phyloP scores from a whole-genome alignment of 2,329 filamentous ascomycete genomes.

The Macrophomina tecta region DNA sequence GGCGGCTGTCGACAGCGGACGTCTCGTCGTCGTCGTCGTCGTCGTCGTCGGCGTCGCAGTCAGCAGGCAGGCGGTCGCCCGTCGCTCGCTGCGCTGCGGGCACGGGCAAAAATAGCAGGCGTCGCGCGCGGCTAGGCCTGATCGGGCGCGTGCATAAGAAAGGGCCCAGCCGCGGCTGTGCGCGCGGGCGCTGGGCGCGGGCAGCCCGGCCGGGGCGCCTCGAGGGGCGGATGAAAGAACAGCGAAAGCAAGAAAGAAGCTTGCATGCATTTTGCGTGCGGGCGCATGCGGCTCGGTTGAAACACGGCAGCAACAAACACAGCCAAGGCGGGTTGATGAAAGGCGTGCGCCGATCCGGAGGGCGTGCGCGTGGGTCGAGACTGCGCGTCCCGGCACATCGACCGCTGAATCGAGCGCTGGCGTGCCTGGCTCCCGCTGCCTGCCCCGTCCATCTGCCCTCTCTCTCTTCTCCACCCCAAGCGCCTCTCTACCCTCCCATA shows the following conservation, averaged over 20 bases:
- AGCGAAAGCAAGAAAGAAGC: neutral
- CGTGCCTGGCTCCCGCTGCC: conserved; percentile 21
- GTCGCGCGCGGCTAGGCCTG: conserved; percentile 4
- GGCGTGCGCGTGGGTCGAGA: conserved; percentile 26
- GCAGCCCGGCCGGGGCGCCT: neutral
- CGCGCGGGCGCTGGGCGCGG: neutral
- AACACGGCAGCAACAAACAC: conserved; percentile 10
- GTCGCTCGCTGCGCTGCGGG: neutral
- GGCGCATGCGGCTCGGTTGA: conserved; percentile 25
- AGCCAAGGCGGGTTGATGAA: conserved; percentile 24
- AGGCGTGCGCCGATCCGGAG: conserved; percentile 24
- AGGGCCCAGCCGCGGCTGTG: conserved; percentile 5
- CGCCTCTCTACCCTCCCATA: conserved; percentile 18
- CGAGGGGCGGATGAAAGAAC: neutral
- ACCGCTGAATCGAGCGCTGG: conserved; percentile 19
- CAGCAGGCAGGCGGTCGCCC: neutral
- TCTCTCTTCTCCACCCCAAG: conserved; percentile 21
- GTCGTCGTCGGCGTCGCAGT: neutral
- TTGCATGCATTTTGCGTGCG: conserved; percentile 6
- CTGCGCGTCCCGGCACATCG: conserved; percentile 24
- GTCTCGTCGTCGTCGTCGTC: neutral
- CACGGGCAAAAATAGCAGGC: conserved; percentile 18
- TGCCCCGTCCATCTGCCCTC: conserved; percentile 4
- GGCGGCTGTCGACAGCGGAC: neutral
- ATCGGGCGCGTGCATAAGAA: conserved; percentile 12